These are phyloP conservation scores for Paramecium caudatum DNA, from an alignment of 73 alveolate genomes.

Conservation along the genomic window DNA sequence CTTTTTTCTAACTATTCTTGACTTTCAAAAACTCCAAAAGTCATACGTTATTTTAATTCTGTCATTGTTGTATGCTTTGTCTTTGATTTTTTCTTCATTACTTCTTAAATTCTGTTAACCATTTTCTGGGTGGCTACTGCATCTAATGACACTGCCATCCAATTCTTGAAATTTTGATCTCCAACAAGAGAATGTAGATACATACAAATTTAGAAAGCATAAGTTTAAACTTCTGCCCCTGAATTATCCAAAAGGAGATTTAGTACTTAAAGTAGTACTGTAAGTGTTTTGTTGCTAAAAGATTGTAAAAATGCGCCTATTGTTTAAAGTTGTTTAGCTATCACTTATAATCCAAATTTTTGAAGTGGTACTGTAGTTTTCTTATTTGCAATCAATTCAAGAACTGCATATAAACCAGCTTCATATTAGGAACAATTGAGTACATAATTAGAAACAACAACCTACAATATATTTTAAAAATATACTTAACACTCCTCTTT, in stretches of 20 bases:
- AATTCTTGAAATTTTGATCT: constrained; percentile 28
- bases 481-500: constrained; percentile 46
- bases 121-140: constrained; percentile 9
- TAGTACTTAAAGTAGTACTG: not conserved
- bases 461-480: not conserved
- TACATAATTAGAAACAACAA: constrained; percentile 9
- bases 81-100: constrained; percentile 37
- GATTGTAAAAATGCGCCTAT: not conserved
- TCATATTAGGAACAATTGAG: constrained; percentile 44
- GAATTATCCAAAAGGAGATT: not conserved
- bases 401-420: constrained; percentile 39
- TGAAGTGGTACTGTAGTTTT: constrained; percentile 19
- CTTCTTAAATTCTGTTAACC: constrained; percentile 27
- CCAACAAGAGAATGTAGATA: constrained; percentile 49
- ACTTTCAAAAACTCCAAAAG: constrained; percentile 16
- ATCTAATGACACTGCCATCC: constrained; percentile 41
- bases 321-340: constrained; percentile 11
- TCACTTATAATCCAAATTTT: constrained; percentile 21
- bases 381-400: constrained; percentile 28
- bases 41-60: constrained; percentile 36
- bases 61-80: constrained; percentile 47
- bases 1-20: constrained; percentile 27
- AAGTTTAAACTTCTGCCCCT: constrained; percentile 25
- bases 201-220: constrained; percentile 29
- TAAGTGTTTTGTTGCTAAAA: not conserved